Evolutionary conservation across 2,329 filamentous ascomycete species (phyloP).

Genomic region (Zymoseptoria tritici): DNA sequence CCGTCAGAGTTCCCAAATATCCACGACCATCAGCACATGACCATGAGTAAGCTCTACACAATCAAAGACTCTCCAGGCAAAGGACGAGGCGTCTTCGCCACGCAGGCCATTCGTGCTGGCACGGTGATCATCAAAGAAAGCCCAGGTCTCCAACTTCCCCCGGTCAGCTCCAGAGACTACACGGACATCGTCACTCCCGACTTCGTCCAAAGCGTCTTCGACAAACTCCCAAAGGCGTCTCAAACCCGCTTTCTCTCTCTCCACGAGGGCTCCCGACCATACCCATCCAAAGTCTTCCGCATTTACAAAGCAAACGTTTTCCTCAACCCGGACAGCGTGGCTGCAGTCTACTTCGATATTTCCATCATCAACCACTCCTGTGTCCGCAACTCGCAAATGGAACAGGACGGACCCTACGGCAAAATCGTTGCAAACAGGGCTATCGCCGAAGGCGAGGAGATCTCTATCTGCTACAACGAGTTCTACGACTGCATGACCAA

Average conservation of each 20-base stretch:
- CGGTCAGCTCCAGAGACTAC: not conserved
- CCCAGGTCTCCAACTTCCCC: not conserved
- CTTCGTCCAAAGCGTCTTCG: not conserved
- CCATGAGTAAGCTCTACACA: constrained; percentile 1
- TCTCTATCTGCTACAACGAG: constrained; percentile 5
- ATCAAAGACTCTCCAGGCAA: constrained; percentile 3
- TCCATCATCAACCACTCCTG: constrained; percentile 10
- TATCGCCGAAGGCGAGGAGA: constrained; percentile 8
- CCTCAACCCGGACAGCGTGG: not conserved
- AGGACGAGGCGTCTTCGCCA: constrained; percentile 8
- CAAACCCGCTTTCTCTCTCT: constrained; percentile 4
- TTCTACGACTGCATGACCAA: not conserved
- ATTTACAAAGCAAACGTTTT: constrained; percentile 7
- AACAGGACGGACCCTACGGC: not conserved
- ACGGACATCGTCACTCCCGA: not conserved
- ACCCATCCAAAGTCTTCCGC: constrained; percentile 1
- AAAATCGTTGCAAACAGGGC: constrained; percentile 2
- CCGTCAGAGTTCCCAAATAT: not conserved
- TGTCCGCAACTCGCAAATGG: not conserved
- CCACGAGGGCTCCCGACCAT: constrained; percentile 5
- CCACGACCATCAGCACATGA: no score
- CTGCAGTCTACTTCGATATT: not conserved
- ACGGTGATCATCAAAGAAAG: constrained; percentile 4
- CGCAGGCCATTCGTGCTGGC: constrained; percentile 1
- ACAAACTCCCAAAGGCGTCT: not conserved